Base-by-base conservation (phyloP, 208 protist species). In the Trypanosoma theileri region DNA sequence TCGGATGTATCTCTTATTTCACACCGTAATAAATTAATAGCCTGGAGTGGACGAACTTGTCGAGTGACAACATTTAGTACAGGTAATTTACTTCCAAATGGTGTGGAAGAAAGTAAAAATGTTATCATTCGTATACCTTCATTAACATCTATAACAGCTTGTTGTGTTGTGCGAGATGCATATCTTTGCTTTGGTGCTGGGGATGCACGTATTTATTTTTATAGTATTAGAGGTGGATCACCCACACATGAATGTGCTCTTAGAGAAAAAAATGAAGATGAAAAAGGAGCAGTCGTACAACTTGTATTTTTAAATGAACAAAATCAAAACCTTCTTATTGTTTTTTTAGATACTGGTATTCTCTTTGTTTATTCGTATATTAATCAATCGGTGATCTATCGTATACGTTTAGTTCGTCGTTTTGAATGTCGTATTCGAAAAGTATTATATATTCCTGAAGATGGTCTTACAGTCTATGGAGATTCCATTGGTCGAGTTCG, bases 121-220 rank as follows among this genome's bases (percentile, higher is more conserved):
- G 75, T 91, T 67, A 72, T 77, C 16, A 64, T 95, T 44, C 73
- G 77, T 55, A 62, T 95, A 9, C 85, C 89, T 24, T 56, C 56
- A 19, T 70, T 70, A 26, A 64, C 83, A 45, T 89, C 84, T 51
- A 84, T 95, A 64, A 95, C 89, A 8, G 84, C 89, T 7, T 91
- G 89, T 76, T 92, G 89, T 76, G 78, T 91, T 44, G 75, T 91
- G 42, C 86, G 86, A 6, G 89, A 95, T 71, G 80, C 80, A 21
- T 86, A 91, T 73, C 65, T 92, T 19, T 95, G 89, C 62, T 58
- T 95, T 31, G 89, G 86, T 55, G 92, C 89, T 1, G 76, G 73
- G 24, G 89, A 95, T 67, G 81, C 77, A 40, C 74, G 68, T 19
- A 75, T 95, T 31, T 89, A 81, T 69, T 90, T 95, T 59, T 95